A percentile compares a stretch with the other conserved stretches of the same genome.
These are phyloP conservation scores for Reutealis trisperma DNA, from an alignment of 345 rosid species.

Conservation along the genomic window DNA sequence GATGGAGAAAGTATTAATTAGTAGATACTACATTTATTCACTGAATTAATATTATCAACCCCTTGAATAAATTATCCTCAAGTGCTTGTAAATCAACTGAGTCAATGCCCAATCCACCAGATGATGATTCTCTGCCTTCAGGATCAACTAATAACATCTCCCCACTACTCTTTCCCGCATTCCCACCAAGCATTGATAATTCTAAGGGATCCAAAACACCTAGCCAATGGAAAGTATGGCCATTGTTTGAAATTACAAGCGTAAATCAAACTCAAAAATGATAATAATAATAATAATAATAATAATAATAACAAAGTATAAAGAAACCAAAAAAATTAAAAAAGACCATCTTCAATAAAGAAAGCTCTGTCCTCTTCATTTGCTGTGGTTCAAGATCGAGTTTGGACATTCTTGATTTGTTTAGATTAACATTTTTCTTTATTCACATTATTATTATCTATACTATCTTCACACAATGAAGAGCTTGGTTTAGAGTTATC, in stretches of 20 bases:
- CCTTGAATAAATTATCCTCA: constrained; percentile 50
- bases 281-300: too few relatives aligned
- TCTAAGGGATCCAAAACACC: constrained; percentile 73
- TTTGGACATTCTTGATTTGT: constrained; percentile 50
- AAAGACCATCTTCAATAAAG: constrained; percentile 82
- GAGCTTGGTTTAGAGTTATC: constrained; percentile 21
- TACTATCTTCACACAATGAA: constrained; percentile 25
- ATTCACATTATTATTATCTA: constrained; percentile 5
- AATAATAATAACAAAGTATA: too few relatives aligned
- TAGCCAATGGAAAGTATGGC: constrained; percentile 16
- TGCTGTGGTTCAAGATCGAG: constrained; percentile 64
- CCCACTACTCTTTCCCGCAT: constrained; percentile 41
- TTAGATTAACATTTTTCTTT: constrained; percentile 53
- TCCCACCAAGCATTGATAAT: constrained; percentile 66
- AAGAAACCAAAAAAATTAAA: not conserved
- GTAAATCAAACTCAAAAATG: not conserved
- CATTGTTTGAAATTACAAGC: too few relatives aligned
- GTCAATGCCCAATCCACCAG: constrained; percentile 29
- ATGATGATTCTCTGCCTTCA: constrained; percentile 50
- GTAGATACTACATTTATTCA: too few relatives aligned
- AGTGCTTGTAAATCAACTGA: constrained; percentile 44
- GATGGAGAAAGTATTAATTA: too few relatives aligned
- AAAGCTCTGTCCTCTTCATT: constrained; percentile 91
- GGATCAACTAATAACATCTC: constrained; percentile 49
- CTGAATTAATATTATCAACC: too few relatives aligned